Evolutionary conservation across 306 rosid species (phyloP), one percentile per base, ranked within the genome.

Genomic region (Boehmeria nivea): DNA sequence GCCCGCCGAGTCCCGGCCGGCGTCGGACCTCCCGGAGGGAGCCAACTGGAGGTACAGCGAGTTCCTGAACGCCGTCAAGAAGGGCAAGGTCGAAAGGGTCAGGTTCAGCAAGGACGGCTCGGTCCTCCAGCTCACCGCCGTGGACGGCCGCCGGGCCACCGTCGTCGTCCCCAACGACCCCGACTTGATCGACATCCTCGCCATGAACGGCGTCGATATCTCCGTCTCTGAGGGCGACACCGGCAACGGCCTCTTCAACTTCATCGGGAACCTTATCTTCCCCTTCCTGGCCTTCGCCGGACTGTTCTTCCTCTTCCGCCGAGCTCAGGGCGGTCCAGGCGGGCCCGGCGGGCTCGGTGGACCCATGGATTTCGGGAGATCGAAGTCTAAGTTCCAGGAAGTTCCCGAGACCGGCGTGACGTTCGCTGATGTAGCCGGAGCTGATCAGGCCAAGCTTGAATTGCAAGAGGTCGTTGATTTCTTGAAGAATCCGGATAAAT

Each of bases 281-380:
- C 99, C 96, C 1, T 6, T 85, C n/a, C 72, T 91, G 5, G 96
- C 99, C 18, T 91, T 91, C 38, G 95, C 93, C 4, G 99, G 99
- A 19, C 57, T 91, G 63, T 91, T 91, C 80, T 67, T 91, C 19
- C 86, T 91, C 31, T 91, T 91, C 72, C 83, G 94, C 8, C 66
- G 99, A 15, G 81, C 89, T 6, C 93, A 85, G 49, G 96, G 99
- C 7, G 61, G 99, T 6, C 87, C 96, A 1, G 96, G 96, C 1
- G 99, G 99, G 0, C 93, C 95, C 0, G 96, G 96, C 1, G 99
- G 95, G 20, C 83, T 87, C 0, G 96, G 99, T 0, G 99, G 99
- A 28, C 96, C 99, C 6, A 91, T 91, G 99, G 99, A 91, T 65
- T 91, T 91, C 37, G 95, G 68, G 43, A 73, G 96, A 47, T 87